phyloP scores from a whole-genome alignment of 352 stramenopile species.

The Phytophthora europaea region DNA sequence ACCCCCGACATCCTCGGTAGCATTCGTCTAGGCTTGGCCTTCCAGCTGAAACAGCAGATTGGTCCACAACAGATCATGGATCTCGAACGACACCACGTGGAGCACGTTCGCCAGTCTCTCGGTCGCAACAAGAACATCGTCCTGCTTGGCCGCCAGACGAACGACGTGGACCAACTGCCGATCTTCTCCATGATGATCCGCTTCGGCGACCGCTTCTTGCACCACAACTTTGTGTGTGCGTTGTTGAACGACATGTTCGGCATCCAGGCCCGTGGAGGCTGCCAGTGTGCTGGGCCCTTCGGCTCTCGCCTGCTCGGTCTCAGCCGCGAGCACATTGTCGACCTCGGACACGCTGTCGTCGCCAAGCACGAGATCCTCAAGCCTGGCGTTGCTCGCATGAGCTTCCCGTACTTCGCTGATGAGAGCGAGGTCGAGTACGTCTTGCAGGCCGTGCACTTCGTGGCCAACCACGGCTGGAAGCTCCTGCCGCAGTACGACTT shows the following conservation, averaged over 20 bases:
- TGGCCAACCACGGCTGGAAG: constrained; percentile 93
- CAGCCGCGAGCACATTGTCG: constrained; percentile 63
- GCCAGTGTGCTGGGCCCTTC: constrained; percentile 95
- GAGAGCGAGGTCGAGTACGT: constrained; percentile 95
- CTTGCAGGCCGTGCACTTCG: constrained; percentile 92
- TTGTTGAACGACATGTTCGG: constrained; percentile 99
- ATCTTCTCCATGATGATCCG: constrained; percentile 97
- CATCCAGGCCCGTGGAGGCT: constrained; percentile 75
- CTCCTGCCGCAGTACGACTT: constrained; percentile 96
- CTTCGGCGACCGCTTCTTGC: constrained; percentile 91
- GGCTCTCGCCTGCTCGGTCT: constrained; percentile 94
- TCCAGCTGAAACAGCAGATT: constrained; percentile 90
- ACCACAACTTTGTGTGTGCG: constrained; percentile 99
- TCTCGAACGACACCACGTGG: constrained; percentile 55
- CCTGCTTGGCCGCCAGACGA: constrained; percentile 84
- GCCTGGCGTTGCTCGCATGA: constrained; percentile 95
- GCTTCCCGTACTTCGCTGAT: constrained; percentile 90
- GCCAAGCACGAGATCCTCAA: constrained; percentile 94
- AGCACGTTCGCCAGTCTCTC: constrained; percentile 53
- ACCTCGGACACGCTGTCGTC: constrained; percentile 89
- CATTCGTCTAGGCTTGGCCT: constrained; percentile 92
- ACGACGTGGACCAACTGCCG: constrained; percentile 75
- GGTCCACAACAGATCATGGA: constrained; percentile 61
- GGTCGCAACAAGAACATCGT: constrained; percentile 75
- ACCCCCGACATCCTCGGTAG: constrained; percentile 96